Evolutionary conservation across 1,284 basidiomycete genomes (phyloP), one percentile per base, ranked within the genome.

Genomic region (Ustilago cynodontis): DNA sequence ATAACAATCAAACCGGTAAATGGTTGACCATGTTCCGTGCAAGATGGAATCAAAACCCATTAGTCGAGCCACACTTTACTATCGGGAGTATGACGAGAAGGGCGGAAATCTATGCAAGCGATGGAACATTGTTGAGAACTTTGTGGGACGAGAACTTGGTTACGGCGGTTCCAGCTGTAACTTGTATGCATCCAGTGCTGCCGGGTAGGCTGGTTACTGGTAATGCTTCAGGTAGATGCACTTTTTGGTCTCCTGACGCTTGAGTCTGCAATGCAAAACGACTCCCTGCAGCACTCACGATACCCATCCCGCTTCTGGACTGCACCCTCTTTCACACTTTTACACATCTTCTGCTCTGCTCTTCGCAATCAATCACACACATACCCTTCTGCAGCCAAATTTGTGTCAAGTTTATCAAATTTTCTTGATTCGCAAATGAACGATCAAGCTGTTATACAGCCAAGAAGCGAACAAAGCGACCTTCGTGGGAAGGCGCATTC

Each of bases 21-120:
- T 85, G 84, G 84, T 73, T 86, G 22, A 86, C 83, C n/a, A 70
- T 84, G 33, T 85, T 86, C 72, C 71, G 84, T 2, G 81, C 79
- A 2, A 60, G 55, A 22, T 85, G 83, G 81, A 71, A 82, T 54
- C 59, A 43, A n/a, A 83, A 84, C 41, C 58, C 82, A 1, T 28
- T 59, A 10, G 49, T 81, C 3, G 72, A 79, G 45, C 80, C 82
- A 1, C 83, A 85, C 39, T 84, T 85, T 49, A 67, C 68, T 41
- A 79, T 86, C 33, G 84, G 84, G 13, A 74, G 70, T 62, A 86
- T 86, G 84, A 75, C 76, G 16, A 71, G 83, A 16, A 59, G 77
- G 29, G 78, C 78, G 20, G 84, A 86, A 37, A 79, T 86, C 50
- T 86, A 79, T 62, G 61, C 73, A 0, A 54, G 60, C 2, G 74